Conservation (phyloP, 148 eudicot genomes). For the Rhododendron vialii region DNA sequence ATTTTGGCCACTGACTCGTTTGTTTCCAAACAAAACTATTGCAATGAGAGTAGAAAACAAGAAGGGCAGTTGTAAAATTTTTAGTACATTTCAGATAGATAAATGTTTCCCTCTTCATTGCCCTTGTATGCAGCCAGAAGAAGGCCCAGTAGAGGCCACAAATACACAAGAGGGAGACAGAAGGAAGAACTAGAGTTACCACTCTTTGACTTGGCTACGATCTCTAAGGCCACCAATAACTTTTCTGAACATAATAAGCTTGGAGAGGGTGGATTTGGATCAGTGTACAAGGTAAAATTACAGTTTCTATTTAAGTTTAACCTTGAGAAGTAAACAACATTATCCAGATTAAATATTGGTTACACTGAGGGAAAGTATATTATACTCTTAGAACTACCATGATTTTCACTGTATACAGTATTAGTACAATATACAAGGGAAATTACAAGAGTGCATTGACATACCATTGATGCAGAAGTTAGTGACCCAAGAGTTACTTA, state of each 20-base stretch:
- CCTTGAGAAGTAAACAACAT: not conserved
- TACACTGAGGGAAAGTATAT: not conserved
- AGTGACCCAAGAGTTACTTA: not conserved
- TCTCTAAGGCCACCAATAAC: slow-evolving; percentile 14
- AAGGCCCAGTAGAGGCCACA: not conserved
- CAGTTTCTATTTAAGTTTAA: not conserved
- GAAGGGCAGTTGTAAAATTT: not conserved
- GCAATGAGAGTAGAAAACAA: not conserved
- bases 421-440: not conserved
- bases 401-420: not conserved
- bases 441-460: not conserved
- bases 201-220: slow-evolving; percentile 11
- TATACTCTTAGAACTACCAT: not conserved
- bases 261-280: slow-evolving; percentile 35
- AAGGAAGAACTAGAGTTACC: slow-evolving; percentile 18
- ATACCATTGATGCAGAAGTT: not conserved
- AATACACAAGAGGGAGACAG: not conserved
- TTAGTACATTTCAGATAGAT: not conserved
- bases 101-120: not conserved
- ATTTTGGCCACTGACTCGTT: too few species aligned
- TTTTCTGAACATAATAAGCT: slow-evolving; percentile 12
- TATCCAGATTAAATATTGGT: too few species aligned
- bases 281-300: slow-evolving; percentile 23
- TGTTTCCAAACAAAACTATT: not conserved
- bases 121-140: not conserved